Base-by-base conservation (phyloP, 345 rosid species). In the Bruguiera sexangula region DNA sequence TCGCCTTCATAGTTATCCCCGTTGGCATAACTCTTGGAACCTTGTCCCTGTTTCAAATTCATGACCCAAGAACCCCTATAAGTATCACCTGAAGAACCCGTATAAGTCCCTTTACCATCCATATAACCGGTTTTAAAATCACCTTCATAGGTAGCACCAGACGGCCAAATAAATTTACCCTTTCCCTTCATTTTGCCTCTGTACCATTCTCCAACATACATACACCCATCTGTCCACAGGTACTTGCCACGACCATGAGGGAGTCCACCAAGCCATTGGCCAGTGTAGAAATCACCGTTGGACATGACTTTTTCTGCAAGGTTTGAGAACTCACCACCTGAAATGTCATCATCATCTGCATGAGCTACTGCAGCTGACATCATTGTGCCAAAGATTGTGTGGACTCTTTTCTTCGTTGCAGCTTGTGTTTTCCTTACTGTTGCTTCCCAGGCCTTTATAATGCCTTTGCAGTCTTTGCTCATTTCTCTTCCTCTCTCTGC, bases 121-220 rank as follows among this genome's bases (percentile, higher is more conserved):
- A 95, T 88, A 65, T 76, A 92, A 2, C 92, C 96, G 67, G 74
- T 80, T 72, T 87, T 92, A 87, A 95, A 95, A 31, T 95, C 98
- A 9, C 99, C 99, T 78, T 95, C 97, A 66, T 95, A 95, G 10
- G 94, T 90, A 31, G 98, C 96, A 21, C 97, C 98, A 30, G 86
- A 86, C 0, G 97, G 97, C 98, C 98, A 91, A 34, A 91, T 82
- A 58, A 94, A 95, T 71, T 82, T 88, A 18, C 99, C 99, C 34
- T 82, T 87, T 13, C 99, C 98, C 82, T 74, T 84, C 21, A 82
- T 85, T 65, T 85, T 88, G 4, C 99, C 98, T 54, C 76, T 57
- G 53, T 46, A 66, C 99, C 99, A 95, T 50, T 92, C 96, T 26
- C 99, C 99, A 5, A 88, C 83, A 62, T 95, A 95, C 94, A 90